Conservation (phyloP, 129 eudicot genomes). For the Flaveria bidentis region DNA sequence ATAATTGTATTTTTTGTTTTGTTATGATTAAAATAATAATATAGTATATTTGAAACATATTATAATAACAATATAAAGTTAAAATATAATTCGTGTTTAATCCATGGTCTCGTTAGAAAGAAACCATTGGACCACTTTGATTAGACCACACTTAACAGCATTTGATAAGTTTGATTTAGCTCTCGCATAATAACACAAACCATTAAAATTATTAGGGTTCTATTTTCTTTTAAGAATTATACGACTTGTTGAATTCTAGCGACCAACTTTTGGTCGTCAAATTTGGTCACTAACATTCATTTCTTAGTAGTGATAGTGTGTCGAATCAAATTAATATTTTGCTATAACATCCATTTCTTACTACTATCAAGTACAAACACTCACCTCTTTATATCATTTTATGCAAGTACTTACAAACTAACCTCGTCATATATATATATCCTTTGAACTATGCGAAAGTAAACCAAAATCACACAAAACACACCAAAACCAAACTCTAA, state of each 20-base stretch:
- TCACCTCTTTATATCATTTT: conserved; percentile 30
- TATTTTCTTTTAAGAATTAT: background rate
- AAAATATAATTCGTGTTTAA: background rate
- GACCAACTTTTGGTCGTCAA: background rate
- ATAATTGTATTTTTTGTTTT: background rate
- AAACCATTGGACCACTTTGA: background rate
- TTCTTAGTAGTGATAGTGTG: background rate
- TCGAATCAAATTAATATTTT: background rate
- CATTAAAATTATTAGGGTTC: background rate
- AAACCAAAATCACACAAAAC: conserved; percentile 35
- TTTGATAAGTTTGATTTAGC: background rate
- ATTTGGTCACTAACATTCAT: background rate
- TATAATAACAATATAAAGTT: background rate
- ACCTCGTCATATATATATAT: conserved; percentile 30
- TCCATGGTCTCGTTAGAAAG: background rate
- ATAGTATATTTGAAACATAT: background rate
- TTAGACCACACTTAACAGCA: background rate
- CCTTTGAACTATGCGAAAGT: conserved; percentile 35
- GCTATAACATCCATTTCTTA: too few species aligned
- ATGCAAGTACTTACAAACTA: conserved; percentile 34
- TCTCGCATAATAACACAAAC: background rate
- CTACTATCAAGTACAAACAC: conserved; percentile 16
- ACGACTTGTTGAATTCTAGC: background rate
- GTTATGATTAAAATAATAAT: background rate
- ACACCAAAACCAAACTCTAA: conserved; percentile 42